These are phyloP conservation scores for Nicotiana rustica DNA, from an alignment of 305 asterid genomes.

Conservation along the genomic window DNA sequence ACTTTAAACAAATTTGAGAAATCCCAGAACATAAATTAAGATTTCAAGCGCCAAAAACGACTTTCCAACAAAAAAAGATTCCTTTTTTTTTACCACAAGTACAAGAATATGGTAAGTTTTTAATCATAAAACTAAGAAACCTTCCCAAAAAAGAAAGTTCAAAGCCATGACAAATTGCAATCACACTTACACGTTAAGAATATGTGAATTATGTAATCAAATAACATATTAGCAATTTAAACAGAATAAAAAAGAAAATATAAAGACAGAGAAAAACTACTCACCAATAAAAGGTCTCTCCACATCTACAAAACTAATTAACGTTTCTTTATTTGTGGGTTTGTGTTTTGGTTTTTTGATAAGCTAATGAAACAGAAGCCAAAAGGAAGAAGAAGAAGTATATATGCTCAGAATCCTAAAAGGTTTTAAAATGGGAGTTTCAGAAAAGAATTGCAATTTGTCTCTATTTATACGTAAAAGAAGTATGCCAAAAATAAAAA, in stretches of 20 bases:
- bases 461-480: neutral
- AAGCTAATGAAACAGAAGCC: neutral
- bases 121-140: neutral
- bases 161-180: neutral
- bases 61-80: neutral
- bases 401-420: neutral
- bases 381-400: neutral
- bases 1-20: neutral
- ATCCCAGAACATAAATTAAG: neutral
- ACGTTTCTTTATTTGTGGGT: neutral
- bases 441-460: neutral
- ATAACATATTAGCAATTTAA: neutral
- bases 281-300: no score
- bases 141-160: neutral
- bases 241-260: neutral
- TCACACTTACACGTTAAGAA: slow-evolving; percentile 28
- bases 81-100: neutral
- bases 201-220: neutral
- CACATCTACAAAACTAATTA: neutral
- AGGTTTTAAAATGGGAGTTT: neutral
- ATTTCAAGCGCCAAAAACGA: neutral
- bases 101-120: neutral
- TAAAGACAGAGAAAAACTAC: neutral
- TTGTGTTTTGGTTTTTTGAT: neutral
- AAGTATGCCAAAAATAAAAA: no score